Percentiles rank a stretch among this genome's conserved stretches.
These are phyloP conservation scores for Lyophyllum semitale DNA, from an alignment of 768 basidiomycete genomes.

Conservation along the genomic window DNA sequence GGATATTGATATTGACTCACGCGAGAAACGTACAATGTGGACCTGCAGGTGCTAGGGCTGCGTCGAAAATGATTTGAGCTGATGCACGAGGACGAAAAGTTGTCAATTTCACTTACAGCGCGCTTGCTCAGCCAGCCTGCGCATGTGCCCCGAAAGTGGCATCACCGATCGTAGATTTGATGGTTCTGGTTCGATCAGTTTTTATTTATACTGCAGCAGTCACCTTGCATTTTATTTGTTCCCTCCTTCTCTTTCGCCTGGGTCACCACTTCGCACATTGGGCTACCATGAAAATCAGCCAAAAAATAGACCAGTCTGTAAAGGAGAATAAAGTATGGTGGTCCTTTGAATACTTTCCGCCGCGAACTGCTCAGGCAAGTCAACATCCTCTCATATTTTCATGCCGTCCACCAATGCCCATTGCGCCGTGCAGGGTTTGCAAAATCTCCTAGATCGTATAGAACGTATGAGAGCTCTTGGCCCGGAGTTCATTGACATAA, in stretches of 20 bases:
- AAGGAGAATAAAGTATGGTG: constrained; percentile 92
- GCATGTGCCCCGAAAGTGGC: background rate
- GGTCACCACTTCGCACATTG: constrained; percentile 17
- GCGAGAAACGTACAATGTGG: background rate
- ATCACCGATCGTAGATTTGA: constrained; percentile 18
- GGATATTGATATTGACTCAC: background rate
- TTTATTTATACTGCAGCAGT: constrained; percentile 16
- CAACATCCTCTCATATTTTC: background rate
- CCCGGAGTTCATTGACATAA: constrained; percentile 98
- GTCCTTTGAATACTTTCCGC: constrained; percentile 99
- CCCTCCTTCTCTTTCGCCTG: constrained; percentile 3
- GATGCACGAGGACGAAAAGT: constrained; percentile 4
- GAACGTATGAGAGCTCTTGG: constrained; percentile 95
- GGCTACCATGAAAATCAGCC: constrained; percentile 84
- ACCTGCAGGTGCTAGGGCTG: background rate
- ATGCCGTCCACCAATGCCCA: constrained; percentile 1
- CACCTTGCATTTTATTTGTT: constrained; percentile 9
- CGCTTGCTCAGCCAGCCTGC: background rate
- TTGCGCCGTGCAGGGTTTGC: constrained; percentile 61
- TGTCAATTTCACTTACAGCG: too few species aligned
- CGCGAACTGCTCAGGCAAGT: constrained; percentile 86
- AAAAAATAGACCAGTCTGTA: constrained; percentile 86
- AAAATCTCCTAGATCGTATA: constrained; percentile 97
- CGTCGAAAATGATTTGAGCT: background rate
- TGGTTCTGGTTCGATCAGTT: constrained; percentile 20